These are phyloP conservation scores for Calonectria pteridis DNA, from an alignment of 2,329 filamentous ascomycete species.

Conservation along the genomic window DNA sequence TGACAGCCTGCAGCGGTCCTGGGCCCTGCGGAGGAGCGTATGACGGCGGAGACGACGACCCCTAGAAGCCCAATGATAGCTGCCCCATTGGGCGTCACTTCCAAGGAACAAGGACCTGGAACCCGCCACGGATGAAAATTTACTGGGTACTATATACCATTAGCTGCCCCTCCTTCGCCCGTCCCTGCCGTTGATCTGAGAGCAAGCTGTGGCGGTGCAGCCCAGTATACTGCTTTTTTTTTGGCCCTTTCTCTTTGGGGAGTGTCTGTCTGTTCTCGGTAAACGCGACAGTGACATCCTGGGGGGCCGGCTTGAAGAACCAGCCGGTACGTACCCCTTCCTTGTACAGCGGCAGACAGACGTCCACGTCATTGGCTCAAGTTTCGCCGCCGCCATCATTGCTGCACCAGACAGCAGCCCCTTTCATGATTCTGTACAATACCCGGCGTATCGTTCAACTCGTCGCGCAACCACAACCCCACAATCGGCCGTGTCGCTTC, in stretches of 20 bases:
- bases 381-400: constrained; percentile 17
- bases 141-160: not conserved
- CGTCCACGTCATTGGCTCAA: constrained; percentile 18
- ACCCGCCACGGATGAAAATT: not conserved
- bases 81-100: constrained; percentile 14
- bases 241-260: not conserved
- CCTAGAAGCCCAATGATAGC: constrained; percentile 12
- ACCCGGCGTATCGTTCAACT: not conserved
- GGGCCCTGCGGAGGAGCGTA: constrained; percentile 1
- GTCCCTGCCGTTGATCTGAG: constrained; percentile 5
- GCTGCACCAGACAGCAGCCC: constrained; percentile 6
- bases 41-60: constrained; percentile 1
- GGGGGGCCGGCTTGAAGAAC: not conserved
- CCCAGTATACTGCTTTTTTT: not conserved
- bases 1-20: not conserved
- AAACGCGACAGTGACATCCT: not conserved
- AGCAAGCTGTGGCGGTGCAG: constrained; percentile 5
- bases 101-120: constrained; percentile 5
- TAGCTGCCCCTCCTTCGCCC: constrained; percentile 2
- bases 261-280: not conserved
- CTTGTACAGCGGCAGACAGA: not conserved
- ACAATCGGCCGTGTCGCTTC: not conserved
- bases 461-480: constrained; percentile 8
- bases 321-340: not conserved
- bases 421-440: constrained; percentile 11